A percentile compares a stretch with the other conserved stretches of the same genome.
These are phyloP conservation scores for Pythium rishiriense DNA, from an alignment of 352 stramenopile genomes.

Conservation along the genomic window DNA sequence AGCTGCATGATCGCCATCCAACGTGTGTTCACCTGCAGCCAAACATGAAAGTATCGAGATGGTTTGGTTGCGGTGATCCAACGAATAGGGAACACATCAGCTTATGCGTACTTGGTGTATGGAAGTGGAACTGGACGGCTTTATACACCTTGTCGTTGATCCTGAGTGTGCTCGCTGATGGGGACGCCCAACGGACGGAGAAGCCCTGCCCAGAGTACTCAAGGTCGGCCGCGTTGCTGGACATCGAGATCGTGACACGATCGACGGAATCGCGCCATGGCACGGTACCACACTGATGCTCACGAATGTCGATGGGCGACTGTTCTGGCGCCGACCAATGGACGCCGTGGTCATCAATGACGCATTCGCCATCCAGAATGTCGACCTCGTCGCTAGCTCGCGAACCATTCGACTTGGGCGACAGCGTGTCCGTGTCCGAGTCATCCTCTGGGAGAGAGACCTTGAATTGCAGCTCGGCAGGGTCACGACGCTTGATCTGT, in stretches of 20 bases:
- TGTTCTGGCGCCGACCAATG: conserved; percentile 1
- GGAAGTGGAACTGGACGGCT: conserved; percentile 41
- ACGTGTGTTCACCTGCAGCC: conserved; percentile 57
- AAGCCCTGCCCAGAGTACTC: conserved; percentile 11
- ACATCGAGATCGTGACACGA: not conserved
- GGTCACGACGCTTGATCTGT: not conserved
- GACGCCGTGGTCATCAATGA: not conserved
- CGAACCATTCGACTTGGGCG: not conserved
- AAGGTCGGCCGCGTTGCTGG: conserved; percentile 14
- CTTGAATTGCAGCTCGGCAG: not conserved
- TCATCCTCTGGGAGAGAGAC: not conserved
- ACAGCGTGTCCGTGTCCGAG: conserved; percentile 9
- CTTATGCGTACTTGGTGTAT: conserved; percentile 53
- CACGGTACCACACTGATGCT: not conserved
- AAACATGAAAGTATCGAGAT: not conserved
- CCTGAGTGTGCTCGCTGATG: conserved; percentile 18
- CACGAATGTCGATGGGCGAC: conserved; percentile 22
- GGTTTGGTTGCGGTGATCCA: too few relatives aligned
- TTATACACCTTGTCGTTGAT: conserved; percentile 29
- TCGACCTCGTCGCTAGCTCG: not conserved
- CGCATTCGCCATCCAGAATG: not conserved
- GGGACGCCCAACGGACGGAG: not conserved
- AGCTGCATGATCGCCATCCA: conserved; percentile 47
- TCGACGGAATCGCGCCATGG: not conserved
- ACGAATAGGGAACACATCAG: not conserved